Conservation (phyloP, 2,329 filamentous ascomycete genomes). For the Nemania sp. region DNA sequence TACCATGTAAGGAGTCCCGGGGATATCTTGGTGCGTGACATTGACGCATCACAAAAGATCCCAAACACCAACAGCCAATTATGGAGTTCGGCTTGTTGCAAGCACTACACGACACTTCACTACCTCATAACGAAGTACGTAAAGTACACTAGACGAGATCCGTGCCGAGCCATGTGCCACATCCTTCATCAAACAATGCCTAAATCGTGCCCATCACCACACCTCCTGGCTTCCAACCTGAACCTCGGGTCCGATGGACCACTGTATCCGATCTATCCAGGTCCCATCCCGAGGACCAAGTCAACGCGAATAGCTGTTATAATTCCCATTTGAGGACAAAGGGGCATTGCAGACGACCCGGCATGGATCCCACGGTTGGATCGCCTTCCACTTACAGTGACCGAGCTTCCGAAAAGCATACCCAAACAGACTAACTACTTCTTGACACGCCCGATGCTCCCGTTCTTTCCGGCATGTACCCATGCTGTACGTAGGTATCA, state of each 20-base stretch:
- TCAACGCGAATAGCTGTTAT: background rate
- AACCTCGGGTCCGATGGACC: conserved; percentile 12
- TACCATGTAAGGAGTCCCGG: background rate
- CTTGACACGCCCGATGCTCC: background rate
- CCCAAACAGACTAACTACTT: conserved; percentile 13
- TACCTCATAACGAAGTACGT: no score
- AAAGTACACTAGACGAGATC: conserved; percentile 1
- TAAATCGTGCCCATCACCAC: background rate
- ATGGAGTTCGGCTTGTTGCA: no score
- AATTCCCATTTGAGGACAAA: background rate
- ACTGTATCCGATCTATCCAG: background rate
- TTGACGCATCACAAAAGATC: conserved; percentile 24
- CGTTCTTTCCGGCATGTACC: background rate
- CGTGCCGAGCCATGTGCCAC: conserved; percentile 24
- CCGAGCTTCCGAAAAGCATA: conserved; percentile 10
- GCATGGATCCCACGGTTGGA: conserved; percentile 7
- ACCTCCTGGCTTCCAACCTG: background rate
- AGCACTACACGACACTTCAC: background rate
- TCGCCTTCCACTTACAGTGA: background rate
- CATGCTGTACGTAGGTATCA: no score
- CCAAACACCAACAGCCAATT: conserved; percentile 19
- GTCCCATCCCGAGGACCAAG: background rate
- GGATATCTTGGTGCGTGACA: conserved; percentile 5
- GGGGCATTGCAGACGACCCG: conserved; percentile 8
- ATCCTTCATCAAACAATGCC: conserved; percentile 17